Evolutionary conservation across 495 filamentous ascomycete genomes (phyloP).

Genomic region (Lasiosphaeria miniovina): DNA sequence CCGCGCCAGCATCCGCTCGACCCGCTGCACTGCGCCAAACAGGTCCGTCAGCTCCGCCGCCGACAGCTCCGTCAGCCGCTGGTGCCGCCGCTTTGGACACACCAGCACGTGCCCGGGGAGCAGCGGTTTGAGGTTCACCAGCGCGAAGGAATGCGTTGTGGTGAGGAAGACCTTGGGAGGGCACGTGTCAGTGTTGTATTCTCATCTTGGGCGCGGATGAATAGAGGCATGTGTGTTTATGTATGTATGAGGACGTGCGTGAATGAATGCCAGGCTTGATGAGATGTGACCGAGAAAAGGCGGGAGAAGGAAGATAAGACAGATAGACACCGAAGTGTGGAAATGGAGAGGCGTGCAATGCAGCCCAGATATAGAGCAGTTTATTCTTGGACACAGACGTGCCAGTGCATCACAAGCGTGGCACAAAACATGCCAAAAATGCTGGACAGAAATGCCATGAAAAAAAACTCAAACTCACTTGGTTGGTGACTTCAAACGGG

Average conservation of each 20-base stretch:
- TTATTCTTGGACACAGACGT: not conserved
- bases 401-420: not conserved
- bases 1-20: conserved; percentile 73
- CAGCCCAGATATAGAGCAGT: not conserved
- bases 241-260: not conserved
- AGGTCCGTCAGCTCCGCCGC: conserved; percentile 74
- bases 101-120: conserved; percentile 92
- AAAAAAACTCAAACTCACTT: conserved; percentile 37
- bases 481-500: conserved; percentile 60
- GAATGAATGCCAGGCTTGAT: not conserved
- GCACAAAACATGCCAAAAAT: not conserved
- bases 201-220: not conserved
- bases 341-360: not conserved
- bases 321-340: not conserved
- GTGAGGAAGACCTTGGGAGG: conserved; percentile 70
- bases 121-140: conserved; percentile 93
- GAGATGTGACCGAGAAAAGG: not conserved
- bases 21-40: conserved; percentile 76
- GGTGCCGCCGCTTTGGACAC: conserved; percentile 60
- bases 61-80: conserved; percentile 73
- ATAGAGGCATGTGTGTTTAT: not conserved
- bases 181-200: conserved; percentile 1
- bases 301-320: not conserved
- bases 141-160: conserved; percentile 73
- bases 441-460: not conserved